phyloP scores from a whole-genome alignment of 1,284 basidiomycete genomes.

The Puccinia sorghi region DNA sequence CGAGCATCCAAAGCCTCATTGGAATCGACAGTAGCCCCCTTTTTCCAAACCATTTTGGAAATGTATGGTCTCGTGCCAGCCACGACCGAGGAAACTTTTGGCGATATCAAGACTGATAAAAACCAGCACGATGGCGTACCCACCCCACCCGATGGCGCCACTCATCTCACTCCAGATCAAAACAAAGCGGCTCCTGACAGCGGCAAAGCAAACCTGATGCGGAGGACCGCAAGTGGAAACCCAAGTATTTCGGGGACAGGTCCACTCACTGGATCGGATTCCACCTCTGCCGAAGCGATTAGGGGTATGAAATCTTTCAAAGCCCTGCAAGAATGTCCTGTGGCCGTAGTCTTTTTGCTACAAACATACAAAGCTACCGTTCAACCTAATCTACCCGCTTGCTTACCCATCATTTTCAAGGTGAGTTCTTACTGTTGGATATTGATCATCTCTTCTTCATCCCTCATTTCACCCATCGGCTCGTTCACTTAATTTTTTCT shows the following conservation, averaged over 20 bases:
- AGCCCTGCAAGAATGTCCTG: conserved; percentile 88
- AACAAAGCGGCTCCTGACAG: conserved; percentile 29
- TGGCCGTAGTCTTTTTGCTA: conserved; percentile 87
- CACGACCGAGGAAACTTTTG: conserved; percentile 75
- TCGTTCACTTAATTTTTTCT: conserved; percentile 44
- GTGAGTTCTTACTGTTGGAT: conserved; percentile 58
- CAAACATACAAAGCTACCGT: conserved; percentile 74
- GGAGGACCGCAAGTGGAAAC: conserved; percentile 37
- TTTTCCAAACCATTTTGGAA: conserved; percentile 73
- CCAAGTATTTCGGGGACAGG: conserved; percentile 41
- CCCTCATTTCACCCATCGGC: conserved; percentile 2
- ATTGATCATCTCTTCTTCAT: neutral
- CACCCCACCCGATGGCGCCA: conserved; percentile 14
- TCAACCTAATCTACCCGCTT: conserved; percentile 69
- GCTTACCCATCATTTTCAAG: conserved; percentile 74
- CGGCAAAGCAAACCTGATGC: conserved; percentile 48
- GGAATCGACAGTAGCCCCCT: conserved; percentile 76
- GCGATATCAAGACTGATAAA: conserved; percentile 57
- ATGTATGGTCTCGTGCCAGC: conserved; percentile 74
- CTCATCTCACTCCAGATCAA: conserved; percentile 20
- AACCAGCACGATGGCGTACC: conserved; percentile 51
- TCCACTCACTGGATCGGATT: conserved; percentile 64
- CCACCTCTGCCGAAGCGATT: conserved; percentile 66
- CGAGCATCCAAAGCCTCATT: conserved; percentile 61
- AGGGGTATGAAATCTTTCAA: conserved; percentile 87